Conservation (phyloP, 331 rosid species). For the Acacia concinna region DNA sequence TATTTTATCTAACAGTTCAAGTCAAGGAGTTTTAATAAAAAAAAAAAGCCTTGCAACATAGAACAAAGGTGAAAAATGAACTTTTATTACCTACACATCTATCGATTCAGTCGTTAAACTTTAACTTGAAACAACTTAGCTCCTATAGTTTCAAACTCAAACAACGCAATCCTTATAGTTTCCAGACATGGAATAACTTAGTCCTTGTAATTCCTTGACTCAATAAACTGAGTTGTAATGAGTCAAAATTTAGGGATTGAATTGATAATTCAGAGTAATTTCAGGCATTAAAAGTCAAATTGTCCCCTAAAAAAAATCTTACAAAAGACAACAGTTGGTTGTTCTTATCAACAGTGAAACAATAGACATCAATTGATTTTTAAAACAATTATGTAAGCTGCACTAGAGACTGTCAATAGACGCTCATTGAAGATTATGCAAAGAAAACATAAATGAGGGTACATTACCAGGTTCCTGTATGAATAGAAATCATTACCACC, state of each 20-base stretch:
- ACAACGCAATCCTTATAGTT: background rate
- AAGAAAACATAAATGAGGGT: conserved; percentile 12
- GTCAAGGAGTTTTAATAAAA: background rate
- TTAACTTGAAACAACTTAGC: background rate
- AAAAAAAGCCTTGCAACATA: background rate
- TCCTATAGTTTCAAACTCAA: background rate
- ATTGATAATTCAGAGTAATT: background rate
- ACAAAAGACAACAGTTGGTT: background rate
- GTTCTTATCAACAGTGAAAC: background rate
- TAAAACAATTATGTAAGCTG: background rate
- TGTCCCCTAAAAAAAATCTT: background rate
- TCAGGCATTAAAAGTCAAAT: too few species aligned
- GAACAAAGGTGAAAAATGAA: background rate
- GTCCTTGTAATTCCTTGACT: background rate
- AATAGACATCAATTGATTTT: conserved; percentile 5
- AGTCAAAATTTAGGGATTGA: background rate
- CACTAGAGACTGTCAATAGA: background rate
- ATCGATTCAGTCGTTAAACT: too few species aligned
- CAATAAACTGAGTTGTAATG: background rate
- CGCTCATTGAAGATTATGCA: background rate
- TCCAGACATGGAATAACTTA: background rate
- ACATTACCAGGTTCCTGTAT: conserved; percentile 74
- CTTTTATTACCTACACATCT: background rate
- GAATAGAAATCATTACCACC: conserved; percentile 93
- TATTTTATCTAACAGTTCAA: conserved; percentile 12